These are phyloP conservation scores for Podaxis sp. DNA, from an alignment of 768 basidiomycete genomes.

Conservation along the genomic window DNA sequence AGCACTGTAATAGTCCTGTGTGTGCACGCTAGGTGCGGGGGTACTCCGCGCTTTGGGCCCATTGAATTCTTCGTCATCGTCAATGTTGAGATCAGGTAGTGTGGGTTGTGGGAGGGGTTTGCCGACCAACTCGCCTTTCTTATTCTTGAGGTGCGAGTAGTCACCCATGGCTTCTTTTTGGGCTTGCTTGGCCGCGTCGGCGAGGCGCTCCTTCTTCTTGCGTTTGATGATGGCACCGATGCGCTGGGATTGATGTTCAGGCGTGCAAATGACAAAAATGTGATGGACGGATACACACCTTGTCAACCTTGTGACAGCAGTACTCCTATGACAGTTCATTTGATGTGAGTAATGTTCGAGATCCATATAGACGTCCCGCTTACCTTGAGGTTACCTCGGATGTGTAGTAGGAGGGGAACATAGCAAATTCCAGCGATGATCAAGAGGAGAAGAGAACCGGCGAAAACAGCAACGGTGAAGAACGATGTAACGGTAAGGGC, in stretches of 20 bases:
- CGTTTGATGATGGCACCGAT: constrained; percentile 92
- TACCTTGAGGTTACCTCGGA: constrained; percentile 96
- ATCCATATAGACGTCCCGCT: constrained; percentile 6
- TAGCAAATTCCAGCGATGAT: constrained; percentile 85
- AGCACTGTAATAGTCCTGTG: constrained; percentile 50
- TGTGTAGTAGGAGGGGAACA: constrained; percentile 91
- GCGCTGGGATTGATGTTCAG: constrained; percentile 45
- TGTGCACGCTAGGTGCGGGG: constrained; percentile 50
- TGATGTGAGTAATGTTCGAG: background rate
- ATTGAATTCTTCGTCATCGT: constrained; percentile 67
- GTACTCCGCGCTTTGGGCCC: constrained; percentile 48
- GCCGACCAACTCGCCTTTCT: constrained; percentile 81
- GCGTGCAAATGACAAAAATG: background rate
- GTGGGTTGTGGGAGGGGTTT: constrained; percentile 90
- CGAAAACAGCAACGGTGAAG: constrained; percentile 87
- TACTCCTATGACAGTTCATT: constrained; percentile 62
- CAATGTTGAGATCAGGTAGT: constrained; percentile 84
- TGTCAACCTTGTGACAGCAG: constrained; percentile 98
- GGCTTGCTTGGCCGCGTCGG: constrained; percentile 75
- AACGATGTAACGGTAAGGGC: constrained; percentile 84
- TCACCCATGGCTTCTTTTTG: constrained; percentile 91
- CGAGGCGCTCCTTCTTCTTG: constrained; percentile 80
- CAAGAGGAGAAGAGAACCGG: constrained; percentile 76
- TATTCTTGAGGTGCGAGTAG: constrained; percentile 87
- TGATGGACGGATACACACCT: constrained; percentile 42